Evolutionary conservation across 345 rosid species (phyloP).

Genomic region (Salix dunnii): DNA sequence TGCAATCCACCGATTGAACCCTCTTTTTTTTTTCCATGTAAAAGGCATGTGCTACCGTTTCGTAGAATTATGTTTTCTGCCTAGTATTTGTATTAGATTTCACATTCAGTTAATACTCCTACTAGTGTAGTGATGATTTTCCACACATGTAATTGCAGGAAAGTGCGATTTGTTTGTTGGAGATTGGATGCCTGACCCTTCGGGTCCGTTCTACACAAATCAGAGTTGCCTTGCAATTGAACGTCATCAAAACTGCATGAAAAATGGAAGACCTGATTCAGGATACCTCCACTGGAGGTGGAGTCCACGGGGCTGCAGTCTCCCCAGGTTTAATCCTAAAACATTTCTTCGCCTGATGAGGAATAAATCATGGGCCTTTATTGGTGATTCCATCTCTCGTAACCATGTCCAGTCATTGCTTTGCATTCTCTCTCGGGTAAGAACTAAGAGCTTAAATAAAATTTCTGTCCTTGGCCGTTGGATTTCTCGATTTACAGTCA

Average conservation of each 20-base stretch:
- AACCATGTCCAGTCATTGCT: constrained; percentile 34
- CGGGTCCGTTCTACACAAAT: constrained; percentile 26
- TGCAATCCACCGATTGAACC: not conserved
- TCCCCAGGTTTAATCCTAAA: constrained; percentile 20
- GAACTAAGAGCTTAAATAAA: not conserved
- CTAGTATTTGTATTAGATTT: not conserved
- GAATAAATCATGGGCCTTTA: constrained; percentile 28
- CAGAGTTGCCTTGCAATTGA: constrained; percentile 18
- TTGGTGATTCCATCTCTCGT: constrained; percentile 36
- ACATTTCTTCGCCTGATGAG: constrained; percentile 27
- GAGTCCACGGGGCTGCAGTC: constrained; percentile 22
- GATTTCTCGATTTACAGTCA: not conserved
- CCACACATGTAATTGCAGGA: constrained; percentile 14
- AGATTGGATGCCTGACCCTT: constrained; percentile 29
- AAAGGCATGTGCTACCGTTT: not conserved
- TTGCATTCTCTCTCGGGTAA: constrained; percentile 35
- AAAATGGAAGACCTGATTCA: constrained; percentile 34
- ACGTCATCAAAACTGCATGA: constrained; percentile 34
- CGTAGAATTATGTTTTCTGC: not conserved
- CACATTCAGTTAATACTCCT: not conserved
- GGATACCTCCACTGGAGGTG: constrained; percentile 34
- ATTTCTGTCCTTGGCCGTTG: not conserved
- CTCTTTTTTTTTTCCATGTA: not conserved
- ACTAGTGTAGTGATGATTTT: not conserved
- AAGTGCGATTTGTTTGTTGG: constrained; percentile 31